A percentile compares a stretch with the other conserved stretches of the same genome.
phyloP scores from a whole-genome alignment of 768 basidiomycete genomes.

The Russula sp. region DNA sequence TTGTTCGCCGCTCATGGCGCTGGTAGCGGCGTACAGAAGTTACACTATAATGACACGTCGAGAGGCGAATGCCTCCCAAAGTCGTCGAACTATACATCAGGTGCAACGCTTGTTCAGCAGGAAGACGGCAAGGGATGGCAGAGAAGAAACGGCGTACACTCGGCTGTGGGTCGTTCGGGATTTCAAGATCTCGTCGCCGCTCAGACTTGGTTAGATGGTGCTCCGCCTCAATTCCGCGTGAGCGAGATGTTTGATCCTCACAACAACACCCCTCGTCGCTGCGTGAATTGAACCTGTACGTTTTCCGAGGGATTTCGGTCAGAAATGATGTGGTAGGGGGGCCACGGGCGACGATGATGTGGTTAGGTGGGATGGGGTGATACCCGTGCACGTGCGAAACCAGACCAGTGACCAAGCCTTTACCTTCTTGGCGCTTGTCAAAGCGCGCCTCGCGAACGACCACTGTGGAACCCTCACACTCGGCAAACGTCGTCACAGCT shows the following conservation, averaged over 20 bases:
- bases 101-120: not conserved
- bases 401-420: not conserved
- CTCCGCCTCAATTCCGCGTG: conserved; percentile 24
- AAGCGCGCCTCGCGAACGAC: not conserved
- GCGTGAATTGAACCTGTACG: not conserved
- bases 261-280: not conserved
- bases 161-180: conserved; percentile 23
- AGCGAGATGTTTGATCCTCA: not conserved
- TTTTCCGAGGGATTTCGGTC: not conserved
- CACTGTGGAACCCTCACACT: not conserved
- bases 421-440: conserved; percentile 3
- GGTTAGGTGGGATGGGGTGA: conserved; percentile 21
- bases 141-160: conserved; percentile 14
- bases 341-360: conserved; percentile 17
- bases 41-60: not conserved
- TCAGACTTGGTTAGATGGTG: conserved; percentile 21
- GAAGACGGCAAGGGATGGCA: not conserved
- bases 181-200: conserved; percentile 27
- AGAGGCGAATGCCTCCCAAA: not conserved
- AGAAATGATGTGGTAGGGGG: not conserved
- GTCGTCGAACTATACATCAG: not conserved
- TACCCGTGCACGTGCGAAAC: conserved; percentile 22
- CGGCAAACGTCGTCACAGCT: not conserved
- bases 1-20: conserved; percentile 23
- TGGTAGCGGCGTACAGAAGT: not conserved